These are phyloP conservation scores for Kurtzmaniella cleridarum DNA, from an alignment of 805 yeast species.

Conservation along the genomic window DNA sequence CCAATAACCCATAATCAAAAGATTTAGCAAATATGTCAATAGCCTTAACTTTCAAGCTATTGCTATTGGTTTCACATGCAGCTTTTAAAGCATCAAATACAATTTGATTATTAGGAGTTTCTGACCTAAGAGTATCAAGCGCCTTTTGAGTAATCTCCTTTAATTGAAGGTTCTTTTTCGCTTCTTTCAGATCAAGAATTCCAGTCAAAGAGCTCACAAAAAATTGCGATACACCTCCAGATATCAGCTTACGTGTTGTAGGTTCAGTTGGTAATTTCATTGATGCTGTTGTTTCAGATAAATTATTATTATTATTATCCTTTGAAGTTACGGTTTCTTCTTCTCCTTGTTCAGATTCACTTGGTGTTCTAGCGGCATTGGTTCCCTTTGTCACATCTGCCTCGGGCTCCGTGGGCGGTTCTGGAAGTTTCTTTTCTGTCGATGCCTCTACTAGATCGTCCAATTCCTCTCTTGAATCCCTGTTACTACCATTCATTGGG, in stretches of 20 bases:
- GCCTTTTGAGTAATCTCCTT: conserved; percentile 35
- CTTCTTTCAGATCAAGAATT: conserved; percentile 41
- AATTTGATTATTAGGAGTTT: conserved; percentile 34
- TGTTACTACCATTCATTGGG: no score
- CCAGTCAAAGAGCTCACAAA: conserved; percentile 1
- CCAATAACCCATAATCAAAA: conserved; percentile 80
- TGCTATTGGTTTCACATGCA: conserved; percentile 64
- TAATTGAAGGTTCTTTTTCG: conserved; percentile 44
- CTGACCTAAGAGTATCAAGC: conserved; percentile 31
- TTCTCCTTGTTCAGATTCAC: not conserved
- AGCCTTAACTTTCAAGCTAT: conserved; percentile 65
- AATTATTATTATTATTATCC: not conserved
- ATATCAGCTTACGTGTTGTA: not conserved
- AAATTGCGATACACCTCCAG: not conserved
- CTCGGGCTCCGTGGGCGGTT: conserved; percentile 1
- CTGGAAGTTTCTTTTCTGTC: conserved; percentile 1
- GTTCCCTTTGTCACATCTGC: not conserved
- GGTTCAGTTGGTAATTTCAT: not conserved
- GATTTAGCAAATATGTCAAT: conserved; percentile 83
- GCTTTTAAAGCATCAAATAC: conserved; percentile 75
- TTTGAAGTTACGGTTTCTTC: not conserved
- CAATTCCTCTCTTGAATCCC: no score
- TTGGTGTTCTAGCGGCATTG: not conserved
- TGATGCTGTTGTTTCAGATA: not conserved
- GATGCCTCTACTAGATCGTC: not conserved